phyloP scores from a whole-genome alignment of 345 rosid species.

The Ceriops tagal region DNA sequence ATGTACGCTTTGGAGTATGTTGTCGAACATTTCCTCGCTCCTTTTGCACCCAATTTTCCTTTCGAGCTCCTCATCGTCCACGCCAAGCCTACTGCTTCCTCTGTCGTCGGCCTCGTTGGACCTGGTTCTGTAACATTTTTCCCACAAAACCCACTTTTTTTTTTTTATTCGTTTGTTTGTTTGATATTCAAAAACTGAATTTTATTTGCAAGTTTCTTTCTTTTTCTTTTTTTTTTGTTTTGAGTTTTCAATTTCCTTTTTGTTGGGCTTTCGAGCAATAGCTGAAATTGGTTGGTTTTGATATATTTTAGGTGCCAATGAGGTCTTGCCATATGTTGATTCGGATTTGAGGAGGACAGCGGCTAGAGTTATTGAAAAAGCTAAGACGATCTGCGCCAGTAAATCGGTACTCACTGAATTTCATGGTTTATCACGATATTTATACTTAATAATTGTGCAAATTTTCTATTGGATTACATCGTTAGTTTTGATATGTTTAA shows the following conservation, averaged over 20 bases:
- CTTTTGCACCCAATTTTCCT: conserved; percentile 45
- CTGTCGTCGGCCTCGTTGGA: conserved; percentile 66
- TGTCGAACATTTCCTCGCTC: conserved; percentile 67
- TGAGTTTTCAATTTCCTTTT: background rate
- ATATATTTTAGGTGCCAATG: conserved; percentile 55
- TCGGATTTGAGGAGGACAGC: conserved; percentile 72
- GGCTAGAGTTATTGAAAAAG: conserved; percentile 57
- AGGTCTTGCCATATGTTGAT: conserved; percentile 63
- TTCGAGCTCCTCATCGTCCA: conserved; percentile 74
- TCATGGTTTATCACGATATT: background rate
- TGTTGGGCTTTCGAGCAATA: background rate
- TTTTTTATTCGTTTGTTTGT: background rate
- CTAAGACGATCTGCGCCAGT: conserved; percentile 50
- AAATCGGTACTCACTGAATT: conserved; percentile 46
- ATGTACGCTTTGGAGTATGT: conserved; percentile 83
- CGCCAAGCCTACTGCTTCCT: conserved; percentile 71
- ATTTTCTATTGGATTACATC: background rate
- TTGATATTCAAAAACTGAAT: background rate
- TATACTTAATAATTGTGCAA: background rate
- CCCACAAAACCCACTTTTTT: background rate
- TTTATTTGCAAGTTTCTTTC: background rate
- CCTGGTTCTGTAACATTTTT: conserved; percentile 49
- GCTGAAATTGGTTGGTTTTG: background rate
- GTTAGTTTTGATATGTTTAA: background rate
- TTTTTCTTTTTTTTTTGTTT: background rate